Percentiles rank a stretch among this genome's conserved stretches.
Conservation (phyloP, 257 asterid genomes). For the Mentha longifolia region DNA sequence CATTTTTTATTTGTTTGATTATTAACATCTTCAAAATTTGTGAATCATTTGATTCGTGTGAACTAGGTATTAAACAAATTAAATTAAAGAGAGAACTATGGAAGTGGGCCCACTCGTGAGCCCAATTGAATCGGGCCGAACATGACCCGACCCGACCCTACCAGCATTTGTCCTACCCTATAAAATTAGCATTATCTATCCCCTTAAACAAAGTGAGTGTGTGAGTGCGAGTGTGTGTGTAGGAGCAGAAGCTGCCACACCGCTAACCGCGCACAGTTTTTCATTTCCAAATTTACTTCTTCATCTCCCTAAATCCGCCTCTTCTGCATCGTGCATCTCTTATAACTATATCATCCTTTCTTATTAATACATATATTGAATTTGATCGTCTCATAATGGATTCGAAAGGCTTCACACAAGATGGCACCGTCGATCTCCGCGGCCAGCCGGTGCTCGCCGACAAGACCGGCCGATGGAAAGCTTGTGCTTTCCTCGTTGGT, state of each 20-base stretch:
- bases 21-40: too few species aligned
- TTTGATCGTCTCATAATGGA: constrained; percentile 49
- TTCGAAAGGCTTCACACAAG: constrained; percentile 66
- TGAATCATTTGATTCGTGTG: too few species aligned
- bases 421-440: constrained; percentile 80
- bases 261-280: not conserved
- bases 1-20: too few species aligned
- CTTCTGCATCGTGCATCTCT: constrained; percentile 12
- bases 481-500: constrained; percentile 88
- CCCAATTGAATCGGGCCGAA: not conserved
- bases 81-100: too few species aligned
- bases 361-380: not conserved
- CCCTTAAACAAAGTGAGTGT: not conserved
- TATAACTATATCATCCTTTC: too few species aligned
- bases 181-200: not conserved
- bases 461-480: constrained; percentile 90
- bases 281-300: not conserved
- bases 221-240: not conserved
- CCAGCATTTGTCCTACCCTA: not conserved
- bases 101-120: not conserved
- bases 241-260: not conserved
- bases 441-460: constrained; percentile 68
- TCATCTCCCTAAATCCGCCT: not conserved
- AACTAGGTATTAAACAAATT: too few species aligned
- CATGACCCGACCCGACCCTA: not conserved